phyloP scores from a whole-genome alignment of 176 grass and related monocot species.

The Pontederia paniculata region DNA sequence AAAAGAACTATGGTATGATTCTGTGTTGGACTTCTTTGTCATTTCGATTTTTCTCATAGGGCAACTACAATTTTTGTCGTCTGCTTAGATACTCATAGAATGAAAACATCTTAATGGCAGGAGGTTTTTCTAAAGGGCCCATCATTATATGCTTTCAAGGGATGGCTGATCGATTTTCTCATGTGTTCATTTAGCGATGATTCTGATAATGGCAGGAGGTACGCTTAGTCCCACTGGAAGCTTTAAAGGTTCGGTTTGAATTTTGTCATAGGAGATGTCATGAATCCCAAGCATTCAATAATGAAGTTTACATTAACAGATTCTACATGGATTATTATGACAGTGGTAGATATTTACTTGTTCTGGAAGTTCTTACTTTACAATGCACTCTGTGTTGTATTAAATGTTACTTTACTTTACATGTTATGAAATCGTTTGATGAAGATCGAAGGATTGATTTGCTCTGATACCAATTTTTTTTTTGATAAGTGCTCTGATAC shows the following conservation, averaged over 20 bases:
- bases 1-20: neutral
- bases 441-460: too few species aligned
- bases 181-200: slow-evolving; percentile 77
- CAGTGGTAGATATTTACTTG: slow-evolving; percentile 49
- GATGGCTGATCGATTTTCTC: slow-evolving; percentile 59
- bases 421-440: too few species aligned
- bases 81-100: neutral
- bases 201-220: slow-evolving; percentile 86
- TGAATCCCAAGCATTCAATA: slow-evolving; percentile 56
- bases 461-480: too few species aligned
- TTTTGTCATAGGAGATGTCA: slow-evolving; percentile 75
- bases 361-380: slow-evolving; percentile 4
- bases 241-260: slow-evolving; percentile 79
- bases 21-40: neutral
- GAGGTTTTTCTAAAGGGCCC: slow-evolving; percentile 83
- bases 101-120: neutral
- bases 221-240: slow-evolving; percentile 77
- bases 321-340: slow-evolving; percentile 99
- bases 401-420: too few species aligned
- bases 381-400: too few species aligned
- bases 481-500: too few species aligned
- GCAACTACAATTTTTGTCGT: neutral
- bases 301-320: slow-evolving; percentile 78
- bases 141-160: slow-evolving; percentile 84
- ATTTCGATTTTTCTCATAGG: neutral